Evolutionary conservation across 1,139 yeast species (phyloP).

Genomic region (Sugiyamaella neomexicana): DNA sequence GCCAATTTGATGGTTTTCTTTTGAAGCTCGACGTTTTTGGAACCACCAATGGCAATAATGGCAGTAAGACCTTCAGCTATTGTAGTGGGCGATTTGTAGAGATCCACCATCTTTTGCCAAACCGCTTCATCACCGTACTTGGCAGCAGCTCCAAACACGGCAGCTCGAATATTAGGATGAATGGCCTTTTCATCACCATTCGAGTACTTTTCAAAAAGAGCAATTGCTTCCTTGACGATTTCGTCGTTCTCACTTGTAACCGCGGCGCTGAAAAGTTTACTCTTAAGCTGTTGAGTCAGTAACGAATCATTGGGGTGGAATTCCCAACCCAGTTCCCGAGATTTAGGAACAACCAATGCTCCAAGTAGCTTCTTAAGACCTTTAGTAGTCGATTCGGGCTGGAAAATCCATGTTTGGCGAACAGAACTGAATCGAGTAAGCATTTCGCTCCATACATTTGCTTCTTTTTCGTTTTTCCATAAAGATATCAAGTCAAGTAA

Average conservation of each 20-base stretch:
- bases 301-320: slow-evolving; percentile 65
- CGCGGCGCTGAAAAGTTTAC: slow-evolving; percentile 69
- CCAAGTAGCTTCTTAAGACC: slow-evolving; percentile 61
- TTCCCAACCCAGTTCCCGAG: slow-evolving; percentile 66
- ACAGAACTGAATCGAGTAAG: slow-evolving; percentile 55
- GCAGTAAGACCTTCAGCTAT: slow-evolving; percentile 78
- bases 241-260: slow-evolving; percentile 58
- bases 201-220: slow-evolving; percentile 58
- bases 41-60: slow-evolving; percentile 71
- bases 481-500: slow-evolving; percentile 62
- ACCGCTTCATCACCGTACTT: slow-evolving; percentile 57
- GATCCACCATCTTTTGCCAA: slow-evolving; percentile 61
- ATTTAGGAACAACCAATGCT: slow-evolving; percentile 60
- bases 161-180: slow-evolving; percentile 75
- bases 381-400: slow-evolving; percentile 54
- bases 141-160: slow-evolving; percentile 70
- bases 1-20: slow-evolving; percentile 60
- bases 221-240: slow-evolving; percentile 54
- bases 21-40: slow-evolving; percentile 57
- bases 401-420: slow-evolving; percentile 69
- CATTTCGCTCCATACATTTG: slow-evolving; percentile 70
- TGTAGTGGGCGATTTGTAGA: slow-evolving; percentile 65
- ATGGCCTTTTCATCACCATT: slow-evolving; percentile 64
- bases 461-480: slow-evolving; percentile 58
- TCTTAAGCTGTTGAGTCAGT: slow-evolving; percentile 73